Evolutionary conservation across 495 filamentous ascomycete genomes (phyloP).

Genomic region (Hypomontagnella submonticulosa): DNA sequence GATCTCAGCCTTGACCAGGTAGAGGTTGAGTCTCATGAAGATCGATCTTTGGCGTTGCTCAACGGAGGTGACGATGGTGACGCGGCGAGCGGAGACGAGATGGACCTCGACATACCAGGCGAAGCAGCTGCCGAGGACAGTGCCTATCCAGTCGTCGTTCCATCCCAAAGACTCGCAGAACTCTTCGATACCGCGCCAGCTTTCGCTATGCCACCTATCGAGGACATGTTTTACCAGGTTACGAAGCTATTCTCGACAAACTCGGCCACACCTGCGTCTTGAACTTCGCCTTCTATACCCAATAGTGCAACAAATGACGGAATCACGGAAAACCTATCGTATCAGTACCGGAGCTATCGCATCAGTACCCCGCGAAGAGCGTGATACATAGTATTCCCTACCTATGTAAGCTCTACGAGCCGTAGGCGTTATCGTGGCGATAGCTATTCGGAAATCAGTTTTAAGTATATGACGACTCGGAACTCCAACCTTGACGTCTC

Average conservation of each 20-base stretch:
- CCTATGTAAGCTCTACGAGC: too few species aligned
- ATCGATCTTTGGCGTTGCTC: conserved; percentile 31
- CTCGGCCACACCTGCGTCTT: conserved; percentile 37
- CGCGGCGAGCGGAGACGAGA: conserved; percentile 55
- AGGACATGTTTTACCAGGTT: conserved; percentile 81
- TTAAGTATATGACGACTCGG: too few species aligned
- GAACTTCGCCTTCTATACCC: neutral
- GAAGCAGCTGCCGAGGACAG: conserved; percentile 51
- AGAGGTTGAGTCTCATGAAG: conserved; percentile 24
- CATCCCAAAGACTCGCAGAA: conserved; percentile 72
- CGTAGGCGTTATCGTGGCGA: too few species aligned
- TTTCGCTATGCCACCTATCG: conserved; percentile 80
- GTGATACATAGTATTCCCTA: neutral
- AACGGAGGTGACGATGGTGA: conserved; percentile 58
- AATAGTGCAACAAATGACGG: neutral
- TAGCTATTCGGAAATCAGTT: too few species aligned
- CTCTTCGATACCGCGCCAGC: conserved; percentile 80
- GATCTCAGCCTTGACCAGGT: conserved; percentile 58
- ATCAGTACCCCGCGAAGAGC: neutral
- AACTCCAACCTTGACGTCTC: too few species aligned
- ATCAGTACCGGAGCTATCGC: neutral
- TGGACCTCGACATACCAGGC: conserved; percentile 52
- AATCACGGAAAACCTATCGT: neutral
- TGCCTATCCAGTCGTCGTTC: conserved; percentile 63
- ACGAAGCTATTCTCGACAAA: conserved; percentile 67